These are phyloP conservation scores for Fusarium duplospermum DNA, from an alignment of 2,329 filamentous ascomycete species.

Conservation along the genomic window DNA sequence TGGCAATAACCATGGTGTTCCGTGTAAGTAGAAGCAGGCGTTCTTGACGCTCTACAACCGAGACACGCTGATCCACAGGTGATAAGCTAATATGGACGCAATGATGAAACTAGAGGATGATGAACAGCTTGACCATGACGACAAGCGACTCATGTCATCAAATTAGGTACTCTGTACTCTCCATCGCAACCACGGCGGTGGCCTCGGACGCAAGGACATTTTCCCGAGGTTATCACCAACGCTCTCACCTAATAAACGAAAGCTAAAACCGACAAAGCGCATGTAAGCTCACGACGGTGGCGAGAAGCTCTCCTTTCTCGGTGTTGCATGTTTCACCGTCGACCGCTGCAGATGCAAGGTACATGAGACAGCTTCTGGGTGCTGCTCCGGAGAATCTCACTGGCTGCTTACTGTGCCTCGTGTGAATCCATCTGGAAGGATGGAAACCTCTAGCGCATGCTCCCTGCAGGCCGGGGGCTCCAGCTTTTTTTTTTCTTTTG, in stretches of 20 bases:
- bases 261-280: background rate
- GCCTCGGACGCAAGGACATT: background rate
- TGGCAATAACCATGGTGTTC: background rate
- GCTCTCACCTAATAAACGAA: background rate
- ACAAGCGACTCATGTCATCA: background rate
- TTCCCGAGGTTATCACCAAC: background rate
- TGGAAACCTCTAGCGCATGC: background rate
- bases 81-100: background rate
- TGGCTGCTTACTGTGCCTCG: background rate
- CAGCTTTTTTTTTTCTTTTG: slow-evolving; percentile 2
- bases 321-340: slow-evolving; percentile 28
- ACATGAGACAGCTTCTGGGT: slow-evolving; percentile 29
- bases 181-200: background rate
- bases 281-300: background rate
- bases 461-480: slow-evolving; percentile 17
- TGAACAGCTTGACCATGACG: background rate
- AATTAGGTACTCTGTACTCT: background rate
- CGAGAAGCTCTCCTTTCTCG: slow-evolving; percentile 10
- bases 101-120: background rate
- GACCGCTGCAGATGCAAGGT: slow-evolving; percentile 29
- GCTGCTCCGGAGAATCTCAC: background rate
- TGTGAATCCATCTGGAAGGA: slow-evolving; percentile 2
- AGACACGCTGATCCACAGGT: background rate
- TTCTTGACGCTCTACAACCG: background rate
- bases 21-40: background rate